Evolutionary conservation across 768 basidiomycete species (phyloP), one percentile per base, ranked within the genome.

Genomic region (Podaxis sp.): DNA sequence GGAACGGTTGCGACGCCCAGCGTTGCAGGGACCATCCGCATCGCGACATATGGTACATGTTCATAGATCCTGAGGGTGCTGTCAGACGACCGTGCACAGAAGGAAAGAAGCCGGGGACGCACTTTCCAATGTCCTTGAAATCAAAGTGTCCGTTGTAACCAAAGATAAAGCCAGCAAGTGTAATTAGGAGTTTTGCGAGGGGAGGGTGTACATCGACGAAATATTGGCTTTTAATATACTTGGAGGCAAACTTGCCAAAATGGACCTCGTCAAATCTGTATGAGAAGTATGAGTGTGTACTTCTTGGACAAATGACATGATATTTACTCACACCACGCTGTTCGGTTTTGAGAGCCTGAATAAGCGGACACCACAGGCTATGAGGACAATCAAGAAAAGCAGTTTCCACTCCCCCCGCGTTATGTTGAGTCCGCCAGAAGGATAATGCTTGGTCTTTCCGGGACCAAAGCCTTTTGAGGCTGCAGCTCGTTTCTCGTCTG

Each of bases 111-210:
- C 35, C 18, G 32, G 46, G 5, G 10, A 21, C 25, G 79, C 69
- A 95, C 95, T 95, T 95, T 79, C 87, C 95, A 64, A 98, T 98
- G 55, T 98, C 95, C 71, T 96, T 93, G 72, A 98, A 99, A 71
- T 98, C 96, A 71, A 98, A 98, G 27, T 90, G 79, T 0, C 97
- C 97, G 65, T 96, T 82, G 66, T 90, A 99, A 18, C 97, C 93
- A 47, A 83, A 90, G 13, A 97, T 56, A 67, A 89, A 95, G 0
- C 84, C 95, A 6, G 92, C 91, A 37, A 98, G 81, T 0, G 96
- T 98, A 66, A 99, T 95, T 55, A 99, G 79, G 27, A 99, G 80
- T 69, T 98, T 99, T 5, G 97, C 97, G 16, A 99, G 79, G 3
- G 97, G 97, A 0, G 97, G 97, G 69, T 99, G 97, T 1, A 99